These are phyloP conservation scores for Yamadazyma phyllophila DNA, from an alignment of 805 yeast genomes.

Conservation along the genomic window DNA sequence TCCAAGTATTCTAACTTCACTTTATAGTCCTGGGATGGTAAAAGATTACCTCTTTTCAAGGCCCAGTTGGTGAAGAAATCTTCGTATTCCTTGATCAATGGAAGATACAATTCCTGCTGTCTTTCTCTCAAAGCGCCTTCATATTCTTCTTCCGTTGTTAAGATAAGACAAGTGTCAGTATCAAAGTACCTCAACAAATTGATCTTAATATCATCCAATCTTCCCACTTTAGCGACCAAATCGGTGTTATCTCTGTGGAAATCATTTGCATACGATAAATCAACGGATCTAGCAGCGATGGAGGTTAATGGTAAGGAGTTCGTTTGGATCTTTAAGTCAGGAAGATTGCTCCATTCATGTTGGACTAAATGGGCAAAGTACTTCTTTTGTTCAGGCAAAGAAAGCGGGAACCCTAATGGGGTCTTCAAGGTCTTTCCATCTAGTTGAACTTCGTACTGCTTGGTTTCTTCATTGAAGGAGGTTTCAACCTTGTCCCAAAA, in stretches of 20 bases:
- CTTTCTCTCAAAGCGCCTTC: conserved; percentile 76
- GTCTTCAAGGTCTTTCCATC: conserved; percentile 80
- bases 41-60: conserved; percentile 18
- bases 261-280: conserved; percentile 43
- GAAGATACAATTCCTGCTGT: conserved; percentile 77
- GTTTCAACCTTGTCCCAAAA: conserved; percentile 79
- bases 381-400: conserved; percentile 57
- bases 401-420: conserved; percentile 71
- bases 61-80: conserved; percentile 47
- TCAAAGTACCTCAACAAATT: conserved; percentile 80
- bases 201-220: conserved; percentile 52
- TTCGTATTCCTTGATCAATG: conserved; percentile 69
- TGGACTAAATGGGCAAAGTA: conserved; percentile 71
- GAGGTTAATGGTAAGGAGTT: conserved; percentile 86
- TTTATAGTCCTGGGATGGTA: conserved; percentile 15
- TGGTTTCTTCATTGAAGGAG: conserved; percentile 23
- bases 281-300: conserved; percentile 81
- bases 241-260: conserved; percentile 37
- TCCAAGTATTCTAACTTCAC: conserved; percentile 62
- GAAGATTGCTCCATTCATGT: conserved; percentile 84
- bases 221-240: conserved; percentile 60
- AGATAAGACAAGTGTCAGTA: conserved; percentile 88
- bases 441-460: conserved; percentile 53
- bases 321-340: conserved; percentile 64
- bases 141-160: conserved; percentile 77